Conservation (phyloP, 2,329 filamentous ascomycete species). For the Neonectria ditissima region DNA sequence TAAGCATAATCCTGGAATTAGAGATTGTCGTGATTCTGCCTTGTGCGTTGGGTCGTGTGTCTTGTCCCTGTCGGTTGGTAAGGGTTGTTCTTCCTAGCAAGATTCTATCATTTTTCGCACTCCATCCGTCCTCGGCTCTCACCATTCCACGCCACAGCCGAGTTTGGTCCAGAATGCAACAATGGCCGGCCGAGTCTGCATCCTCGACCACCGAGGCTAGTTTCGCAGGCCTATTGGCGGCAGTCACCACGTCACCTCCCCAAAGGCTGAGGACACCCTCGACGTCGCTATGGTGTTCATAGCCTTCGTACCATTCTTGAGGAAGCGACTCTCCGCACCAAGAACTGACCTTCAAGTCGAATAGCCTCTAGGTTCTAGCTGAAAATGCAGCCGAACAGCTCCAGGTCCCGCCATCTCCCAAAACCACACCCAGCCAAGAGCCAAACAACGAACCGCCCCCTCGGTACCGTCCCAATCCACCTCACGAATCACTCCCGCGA, state of each 20-base stretch:
- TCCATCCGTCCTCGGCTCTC: slow-evolving; percentile 5
- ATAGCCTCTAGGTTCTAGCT: background rate
- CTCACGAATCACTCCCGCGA: background rate
- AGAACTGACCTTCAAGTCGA: background rate
- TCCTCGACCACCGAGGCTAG: background rate
- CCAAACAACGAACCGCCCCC: background rate
- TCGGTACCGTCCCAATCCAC: background rate
- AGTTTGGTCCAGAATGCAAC: background rate
- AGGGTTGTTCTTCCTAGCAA: too few relatives aligned
- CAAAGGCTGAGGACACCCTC: background rate
- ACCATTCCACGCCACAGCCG: background rate
- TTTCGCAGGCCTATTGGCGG: slow-evolving; percentile 9
- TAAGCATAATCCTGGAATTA: too few relatives aligned
- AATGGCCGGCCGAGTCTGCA: slow-evolving; percentile 2
- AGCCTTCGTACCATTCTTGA: too few relatives aligned
- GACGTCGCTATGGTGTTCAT: background rate
- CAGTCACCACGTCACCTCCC: slow-evolving; percentile 4
- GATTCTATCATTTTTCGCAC: background rate
- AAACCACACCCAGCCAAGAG: background rate
- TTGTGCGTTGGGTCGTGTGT: too few relatives aligned
- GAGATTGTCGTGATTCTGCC: too few relatives aligned
- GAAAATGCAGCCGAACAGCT: background rate
- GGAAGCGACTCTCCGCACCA: background rate
- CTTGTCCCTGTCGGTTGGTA: too few relatives aligned
- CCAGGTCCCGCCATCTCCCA: background rate